These are phyloP conservation scores for Globisporangium takayamanum DNA, from an alignment of 352 stramenopile species.

Conservation along the genomic window DNA sequence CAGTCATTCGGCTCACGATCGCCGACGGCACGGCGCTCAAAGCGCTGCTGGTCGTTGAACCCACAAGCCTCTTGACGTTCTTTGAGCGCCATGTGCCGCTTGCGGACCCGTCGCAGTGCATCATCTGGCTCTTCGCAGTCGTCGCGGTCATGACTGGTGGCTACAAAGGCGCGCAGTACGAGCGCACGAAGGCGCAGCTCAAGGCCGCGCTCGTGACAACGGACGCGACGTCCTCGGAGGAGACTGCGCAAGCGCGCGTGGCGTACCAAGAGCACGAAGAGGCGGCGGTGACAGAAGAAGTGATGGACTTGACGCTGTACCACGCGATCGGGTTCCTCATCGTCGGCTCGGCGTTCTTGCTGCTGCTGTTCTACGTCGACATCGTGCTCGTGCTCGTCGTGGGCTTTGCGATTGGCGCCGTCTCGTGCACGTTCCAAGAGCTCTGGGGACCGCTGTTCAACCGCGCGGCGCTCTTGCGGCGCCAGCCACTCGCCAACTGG, in stretches of 20 bases:
- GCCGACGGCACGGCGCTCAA: conserved; percentile 52
- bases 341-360: conserved; percentile 83
- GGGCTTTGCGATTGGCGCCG: conserved; percentile 50
- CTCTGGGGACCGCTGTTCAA: conserved; percentile 59
- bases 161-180: conserved; percentile 61
- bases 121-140: conserved; percentile 77
- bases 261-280: conserved; percentile 58
- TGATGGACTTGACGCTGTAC: conserved; percentile 85
- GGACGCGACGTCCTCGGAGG: conserved; percentile 46
- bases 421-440: conserved; percentile 46
- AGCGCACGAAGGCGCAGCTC: conserved; percentile 59
- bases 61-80: conserved; percentile 33
- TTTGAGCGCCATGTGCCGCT: conserved; percentile 53
- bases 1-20: conserved; percentile 69
- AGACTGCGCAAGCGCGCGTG: conserved; percentile 35
- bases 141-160: conserved; percentile 61
- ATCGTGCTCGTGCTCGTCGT: conserved; percentile 74
- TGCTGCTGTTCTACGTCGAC: conserved; percentile 89
- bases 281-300: conserved; percentile 32
- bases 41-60: conserved; percentile 14
- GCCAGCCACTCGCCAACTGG: conserved; percentile 33
- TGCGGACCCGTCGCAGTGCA: conserved; percentile 56
- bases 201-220: conserved; percentile 38
- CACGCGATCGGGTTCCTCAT: conserved; percentile 90
- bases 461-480: conserved; percentile 26